Evolutionary conservation across 139 green algal species (phyloP).

Genomic region (Medakamo hakoo): DNA sequence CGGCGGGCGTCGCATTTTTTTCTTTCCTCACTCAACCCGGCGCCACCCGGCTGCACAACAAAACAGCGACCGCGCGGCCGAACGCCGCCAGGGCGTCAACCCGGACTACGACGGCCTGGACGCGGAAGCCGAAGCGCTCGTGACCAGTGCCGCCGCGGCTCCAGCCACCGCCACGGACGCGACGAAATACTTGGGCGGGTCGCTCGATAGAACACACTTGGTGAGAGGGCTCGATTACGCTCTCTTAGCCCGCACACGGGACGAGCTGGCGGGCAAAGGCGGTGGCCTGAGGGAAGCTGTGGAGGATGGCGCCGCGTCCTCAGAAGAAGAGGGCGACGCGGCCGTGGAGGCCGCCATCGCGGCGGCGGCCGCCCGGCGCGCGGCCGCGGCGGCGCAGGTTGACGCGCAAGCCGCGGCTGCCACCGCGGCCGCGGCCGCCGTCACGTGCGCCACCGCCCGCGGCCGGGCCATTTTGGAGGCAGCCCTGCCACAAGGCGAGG

Average conservation of each 20-base stretch:
- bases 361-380: background rate
- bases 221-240: constrained; percentile 78
- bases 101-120: constrained; percentile 27
- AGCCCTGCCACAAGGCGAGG: constrained; percentile 13
- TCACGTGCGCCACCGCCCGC: too few species aligned
- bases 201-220: constrained; percentile 69
- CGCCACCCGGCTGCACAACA: background rate
- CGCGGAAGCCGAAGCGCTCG: background rate
- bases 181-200: constrained; percentile 63
- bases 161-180: constrained; percentile 46
- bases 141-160: background rate
- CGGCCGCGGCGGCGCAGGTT: background rate
- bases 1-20: too few species aligned
- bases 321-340: too few species aligned
- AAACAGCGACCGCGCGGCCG: constrained; percentile 32
- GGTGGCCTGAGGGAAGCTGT: too few species aligned
- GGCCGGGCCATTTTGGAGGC: background rate
- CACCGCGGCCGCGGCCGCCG: background rate
- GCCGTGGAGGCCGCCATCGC: too few species aligned
- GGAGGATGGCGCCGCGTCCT: too few species aligned
- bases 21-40: background rate
- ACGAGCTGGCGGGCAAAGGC: too few species aligned
- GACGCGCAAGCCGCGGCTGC: background rate
- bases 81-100: constrained; percentile 33
- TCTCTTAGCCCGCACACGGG: constrained; percentile 52